These are phyloP conservation scores for Alternaria sp. DNA, from an alignment of 2,329 filamentous ascomycete genomes.

Conservation along the genomic window DNA sequence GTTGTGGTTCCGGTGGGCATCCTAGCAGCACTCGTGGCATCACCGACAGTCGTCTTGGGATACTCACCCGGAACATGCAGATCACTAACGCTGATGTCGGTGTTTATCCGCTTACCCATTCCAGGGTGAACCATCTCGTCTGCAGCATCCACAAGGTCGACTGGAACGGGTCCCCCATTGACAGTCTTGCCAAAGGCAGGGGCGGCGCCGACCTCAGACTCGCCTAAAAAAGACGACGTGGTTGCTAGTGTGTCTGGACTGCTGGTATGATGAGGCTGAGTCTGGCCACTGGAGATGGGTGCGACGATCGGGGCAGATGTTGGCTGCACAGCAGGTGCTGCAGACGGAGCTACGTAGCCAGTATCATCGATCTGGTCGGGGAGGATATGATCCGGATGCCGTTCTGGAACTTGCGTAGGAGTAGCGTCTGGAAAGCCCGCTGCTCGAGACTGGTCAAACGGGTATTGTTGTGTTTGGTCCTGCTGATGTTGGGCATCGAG, in stretches of 20 bases:
- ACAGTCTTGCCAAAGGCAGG: conserved; percentile 34
- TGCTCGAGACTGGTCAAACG: conserved; percentile 7
- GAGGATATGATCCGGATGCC: conserved; percentile 23
- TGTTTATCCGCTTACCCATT: conserved; percentile 53
- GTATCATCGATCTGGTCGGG: conserved; percentile 23
- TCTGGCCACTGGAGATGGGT: conserved; percentile 12
- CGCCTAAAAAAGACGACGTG: conserved; percentile 44
- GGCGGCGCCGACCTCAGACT: conserved; percentile 37
- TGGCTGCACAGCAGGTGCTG: conserved; percentile 11
- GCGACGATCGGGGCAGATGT: conserved; percentile 23
- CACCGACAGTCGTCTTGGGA: conserved; percentile 48
- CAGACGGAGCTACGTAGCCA: conserved; percentile 11
- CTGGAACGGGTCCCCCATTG: conserved; percentile 41
- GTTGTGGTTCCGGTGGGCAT: background rate
- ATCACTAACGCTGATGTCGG: conserved; percentile 65
- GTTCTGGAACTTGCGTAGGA: conserved; percentile 21
- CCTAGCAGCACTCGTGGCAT: background rate
- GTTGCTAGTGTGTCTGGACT: conserved; percentile 26
- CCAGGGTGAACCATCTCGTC: conserved; percentile 56
- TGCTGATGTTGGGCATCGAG: conserved; percentile 37
- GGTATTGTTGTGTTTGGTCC: conserved; percentile 21
- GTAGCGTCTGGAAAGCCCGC: conserved; percentile 5
- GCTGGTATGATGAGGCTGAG: conserved; percentile 19
- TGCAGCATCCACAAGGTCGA: conserved; percentile 25
- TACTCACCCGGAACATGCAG: conserved; percentile 75